A percentile compares a stretch with the other conserved stretches of the same genome.
Evolutionary conservation across 1,139 yeast species (phyloP).

Genomic region (Saccharomyces hybrid): DNA sequence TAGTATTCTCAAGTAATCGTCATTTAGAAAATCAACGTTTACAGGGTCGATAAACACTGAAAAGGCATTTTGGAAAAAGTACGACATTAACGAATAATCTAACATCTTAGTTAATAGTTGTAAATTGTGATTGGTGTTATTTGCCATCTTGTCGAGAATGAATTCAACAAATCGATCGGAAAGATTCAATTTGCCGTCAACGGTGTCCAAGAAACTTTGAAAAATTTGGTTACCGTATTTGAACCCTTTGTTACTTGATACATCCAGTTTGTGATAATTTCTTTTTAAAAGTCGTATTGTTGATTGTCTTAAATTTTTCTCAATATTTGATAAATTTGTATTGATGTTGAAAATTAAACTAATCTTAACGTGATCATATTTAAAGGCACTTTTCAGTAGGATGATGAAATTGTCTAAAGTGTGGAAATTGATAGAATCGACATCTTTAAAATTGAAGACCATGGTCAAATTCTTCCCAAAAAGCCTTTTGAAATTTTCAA

Average conservation of each 20-base stretch:
- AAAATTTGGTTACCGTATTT: slow-evolving; percentile 30
- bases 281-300: slow-evolving; percentile 27
- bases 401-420: slow-evolving; percentile 26
- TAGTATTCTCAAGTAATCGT: slow-evolving; percentile 35
- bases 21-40: slow-evolving; percentile 30
- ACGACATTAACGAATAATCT: slow-evolving; percentile 59
- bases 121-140: slow-evolving; percentile 28
- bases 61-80: slow-evolving; percentile 63
- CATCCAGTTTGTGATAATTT: slow-evolving; percentile 24
- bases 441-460: slow-evolving; percentile 30
- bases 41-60: slow-evolving; percentile 39
- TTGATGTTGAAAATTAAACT: slow-evolving; percentile 29
- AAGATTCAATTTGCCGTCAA: slow-evolving; percentile 30
- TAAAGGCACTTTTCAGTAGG: slow-evolving; percentile 24
- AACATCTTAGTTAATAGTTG: slow-evolving; percentile 42
- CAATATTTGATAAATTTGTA: slow-evolving; percentile 30
- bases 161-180: slow-evolving; percentile 28
- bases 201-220: slow-evolving; percentile 30
- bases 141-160: slow-evolving; percentile 28
- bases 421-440: slow-evolving; percentile 27
- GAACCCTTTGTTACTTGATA: slow-evolving; percentile 30
- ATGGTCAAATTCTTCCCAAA: slow-evolving; percentile 25
- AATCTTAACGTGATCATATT: slow-evolving; percentile 23
- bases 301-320: slow-evolving; percentile 28
- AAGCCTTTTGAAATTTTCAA: slow-evolving; percentile 24